Percentiles rank a stretch among this genome's conserved stretches.
phyloP scores from a whole-genome alignment of 73 alveolate genomes.

The Stentor roeselii region DNA sequence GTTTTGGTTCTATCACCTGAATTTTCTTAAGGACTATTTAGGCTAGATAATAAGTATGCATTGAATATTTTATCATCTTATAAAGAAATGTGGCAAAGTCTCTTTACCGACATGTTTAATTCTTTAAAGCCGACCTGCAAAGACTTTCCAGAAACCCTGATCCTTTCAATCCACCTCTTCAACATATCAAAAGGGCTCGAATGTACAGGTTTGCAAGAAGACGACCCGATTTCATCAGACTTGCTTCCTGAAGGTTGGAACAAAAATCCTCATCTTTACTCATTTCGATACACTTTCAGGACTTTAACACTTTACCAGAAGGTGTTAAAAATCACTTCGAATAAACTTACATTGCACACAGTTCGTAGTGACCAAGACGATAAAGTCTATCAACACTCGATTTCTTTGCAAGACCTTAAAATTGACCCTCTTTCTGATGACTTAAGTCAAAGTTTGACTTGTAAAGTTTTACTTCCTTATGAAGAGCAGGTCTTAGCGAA shows the following conservation, averaged over 20 bases:
- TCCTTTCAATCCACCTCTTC: background rate
- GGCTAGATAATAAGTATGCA: no score
- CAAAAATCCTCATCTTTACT: background rate
- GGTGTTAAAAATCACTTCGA: background rate
- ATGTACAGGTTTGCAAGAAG: background rate
- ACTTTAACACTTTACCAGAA: background rate
- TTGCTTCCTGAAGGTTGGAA: background rate
- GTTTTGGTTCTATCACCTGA: no score
- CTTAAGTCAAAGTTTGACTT: no score
- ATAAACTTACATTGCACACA: background rate
- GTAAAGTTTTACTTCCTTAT: no score
- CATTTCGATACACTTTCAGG: background rate
- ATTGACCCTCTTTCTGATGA: no score
- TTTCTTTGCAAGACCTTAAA: background rate
- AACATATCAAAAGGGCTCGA: background rate
- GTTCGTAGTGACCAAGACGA: slow-evolving; percentile 16
- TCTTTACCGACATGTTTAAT: background rate
- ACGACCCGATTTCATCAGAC: background rate
- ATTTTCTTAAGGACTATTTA: no score
- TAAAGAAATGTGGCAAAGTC: background rate
- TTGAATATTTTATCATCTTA: no score
- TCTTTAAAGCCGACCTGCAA: background rate
- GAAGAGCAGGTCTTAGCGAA: no score
- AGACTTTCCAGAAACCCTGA: background rate
- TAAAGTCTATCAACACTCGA: background rate